Percentiles rank a stretch among this genome's conserved stretches.
Conservation (phyloP, 768 basidiomycete species). For the Crassisporium funariophilum region DNA sequence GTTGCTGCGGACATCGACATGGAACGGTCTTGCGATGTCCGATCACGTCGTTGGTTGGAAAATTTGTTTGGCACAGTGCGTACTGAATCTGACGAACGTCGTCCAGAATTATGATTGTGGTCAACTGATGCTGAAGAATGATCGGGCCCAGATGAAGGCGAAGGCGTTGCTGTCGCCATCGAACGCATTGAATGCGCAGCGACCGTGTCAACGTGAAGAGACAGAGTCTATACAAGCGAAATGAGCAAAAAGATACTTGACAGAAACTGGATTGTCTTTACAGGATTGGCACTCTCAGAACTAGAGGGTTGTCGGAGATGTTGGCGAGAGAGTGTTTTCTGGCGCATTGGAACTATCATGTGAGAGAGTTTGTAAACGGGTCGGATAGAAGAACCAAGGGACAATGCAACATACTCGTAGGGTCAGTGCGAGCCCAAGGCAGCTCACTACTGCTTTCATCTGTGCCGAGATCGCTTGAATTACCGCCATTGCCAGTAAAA, state of each 20-base stretch:
- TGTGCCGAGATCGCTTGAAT: slow-evolving; percentile 42
- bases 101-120: slow-evolving; percentile 33
- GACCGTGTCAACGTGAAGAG: slow-evolving; percentile 63
- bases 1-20: slow-evolving; percentile 77
- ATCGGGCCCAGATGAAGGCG: slow-evolving; percentile 27
- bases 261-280: slow-evolving; percentile 19
- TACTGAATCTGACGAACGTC: slow-evolving; percentile 73
- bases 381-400: slow-evolving; percentile 22
- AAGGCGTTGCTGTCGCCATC: slow-evolving; percentile 37
- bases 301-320: slow-evolving; percentile 31
- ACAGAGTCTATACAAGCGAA: slow-evolving; percentile 34
- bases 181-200: slow-evolving; percentile 44
- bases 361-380: slow-evolving; percentile 17
- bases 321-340: slow-evolving; percentile 25
- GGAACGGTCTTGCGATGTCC: slow-evolving; percentile 65
- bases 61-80: slow-evolving; percentile 56
- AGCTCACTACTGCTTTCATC: slow-evolving; percentile 58
- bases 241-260: slow-evolving; percentile 8
- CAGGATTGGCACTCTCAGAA: slow-evolving; percentile 25
- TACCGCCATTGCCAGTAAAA: slow-evolving; percentile 40
- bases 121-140: slow-evolving; percentile 46
- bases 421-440: slow-evolving; percentile 54
- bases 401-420: slow-evolving; percentile 39
- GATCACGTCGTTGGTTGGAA: slow-evolving; percentile 55
- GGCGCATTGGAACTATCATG: slow-evolving; percentile 19